Conservation (phyloP, 148 eudicot genomes). For the Persicaria tinctoria region DNA sequence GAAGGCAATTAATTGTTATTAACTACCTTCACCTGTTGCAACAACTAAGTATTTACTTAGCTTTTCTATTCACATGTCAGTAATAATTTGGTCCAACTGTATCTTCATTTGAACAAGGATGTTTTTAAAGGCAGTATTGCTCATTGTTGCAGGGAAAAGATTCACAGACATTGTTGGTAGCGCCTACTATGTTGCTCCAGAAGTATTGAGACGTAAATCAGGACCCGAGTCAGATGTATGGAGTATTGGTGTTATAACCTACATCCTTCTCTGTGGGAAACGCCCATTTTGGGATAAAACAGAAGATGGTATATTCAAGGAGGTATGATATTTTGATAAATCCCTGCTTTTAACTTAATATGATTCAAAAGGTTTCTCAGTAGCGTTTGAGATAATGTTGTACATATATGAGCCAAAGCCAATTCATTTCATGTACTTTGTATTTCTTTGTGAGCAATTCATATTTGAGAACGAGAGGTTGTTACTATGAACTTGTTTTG, state of each 20-base stretch:
- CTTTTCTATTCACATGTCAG: neutral
- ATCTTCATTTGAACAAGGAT: neutral
- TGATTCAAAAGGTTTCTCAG: neutral
- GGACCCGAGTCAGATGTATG: slow-evolving; percentile 99
- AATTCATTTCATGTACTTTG: no score
- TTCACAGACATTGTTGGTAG: slow-evolving; percentile 93
- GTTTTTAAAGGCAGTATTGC: neutral
- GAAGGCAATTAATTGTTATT: neutral
- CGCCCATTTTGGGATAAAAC: slow-evolving; percentile 99
- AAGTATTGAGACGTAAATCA: slow-evolving; percentile 87
- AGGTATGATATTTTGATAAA: slow-evolving; percentile 31
- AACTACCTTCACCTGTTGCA: neutral
- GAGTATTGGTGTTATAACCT: slow-evolving; percentile 97
- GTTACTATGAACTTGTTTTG: no score
- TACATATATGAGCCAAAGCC: no score
- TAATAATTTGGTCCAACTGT: neutral
- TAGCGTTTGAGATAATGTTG: no score
- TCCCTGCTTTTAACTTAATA: neutral
- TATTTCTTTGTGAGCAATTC: no score
- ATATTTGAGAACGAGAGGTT: no score
- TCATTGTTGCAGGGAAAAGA: slow-evolving; percentile 54
- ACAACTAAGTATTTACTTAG: neutral
- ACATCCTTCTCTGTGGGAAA: slow-evolving; percentile 93
- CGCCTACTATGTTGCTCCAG: slow-evolving; percentile 98
- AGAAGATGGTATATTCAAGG: slow-evolving; percentile 92